Conservation (phyloP, 352 stramenopile genomes). For the Phytophthora parvispora region DNA sequence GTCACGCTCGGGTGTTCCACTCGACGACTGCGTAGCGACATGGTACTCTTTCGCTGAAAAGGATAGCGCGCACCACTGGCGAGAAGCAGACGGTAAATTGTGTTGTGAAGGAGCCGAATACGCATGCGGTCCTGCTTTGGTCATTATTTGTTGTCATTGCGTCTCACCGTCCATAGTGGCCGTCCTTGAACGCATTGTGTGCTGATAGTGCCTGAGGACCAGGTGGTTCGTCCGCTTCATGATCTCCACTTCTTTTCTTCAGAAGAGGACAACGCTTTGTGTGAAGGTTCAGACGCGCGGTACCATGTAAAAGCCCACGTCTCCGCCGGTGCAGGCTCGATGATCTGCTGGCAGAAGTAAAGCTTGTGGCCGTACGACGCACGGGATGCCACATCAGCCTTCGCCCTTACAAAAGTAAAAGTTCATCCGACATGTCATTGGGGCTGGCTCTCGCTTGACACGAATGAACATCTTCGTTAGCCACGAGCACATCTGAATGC, state of each 20-base stretch:
- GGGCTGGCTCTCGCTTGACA: neutral
- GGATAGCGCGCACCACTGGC: no score
- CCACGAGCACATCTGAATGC: neutral
- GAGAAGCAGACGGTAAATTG: neutral
- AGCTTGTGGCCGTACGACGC: neutral
- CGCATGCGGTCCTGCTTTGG: no score
- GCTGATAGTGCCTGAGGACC: neutral
- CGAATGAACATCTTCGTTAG: neutral
- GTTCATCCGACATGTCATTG: no score
- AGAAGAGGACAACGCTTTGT: neutral
- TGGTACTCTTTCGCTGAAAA: conserved; percentile 1
- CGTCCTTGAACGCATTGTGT: neutral
- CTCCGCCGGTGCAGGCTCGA: neutral
- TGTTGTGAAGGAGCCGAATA: neutral
- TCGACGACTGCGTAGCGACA: conserved; percentile 35
- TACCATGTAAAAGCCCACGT: neutral
- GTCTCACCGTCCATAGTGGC: neutral
- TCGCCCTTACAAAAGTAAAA: no score
- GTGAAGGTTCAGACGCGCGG: neutral
- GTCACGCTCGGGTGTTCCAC: conserved; percentile 22
- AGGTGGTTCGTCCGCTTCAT: neutral
- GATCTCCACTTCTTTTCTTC: neutral
- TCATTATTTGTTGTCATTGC: neutral
- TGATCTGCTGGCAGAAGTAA: neutral
- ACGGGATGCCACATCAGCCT: neutral